Base-by-base conservation (phyloP, 805 yeast species). In the Pichia scutulata region DNA sequence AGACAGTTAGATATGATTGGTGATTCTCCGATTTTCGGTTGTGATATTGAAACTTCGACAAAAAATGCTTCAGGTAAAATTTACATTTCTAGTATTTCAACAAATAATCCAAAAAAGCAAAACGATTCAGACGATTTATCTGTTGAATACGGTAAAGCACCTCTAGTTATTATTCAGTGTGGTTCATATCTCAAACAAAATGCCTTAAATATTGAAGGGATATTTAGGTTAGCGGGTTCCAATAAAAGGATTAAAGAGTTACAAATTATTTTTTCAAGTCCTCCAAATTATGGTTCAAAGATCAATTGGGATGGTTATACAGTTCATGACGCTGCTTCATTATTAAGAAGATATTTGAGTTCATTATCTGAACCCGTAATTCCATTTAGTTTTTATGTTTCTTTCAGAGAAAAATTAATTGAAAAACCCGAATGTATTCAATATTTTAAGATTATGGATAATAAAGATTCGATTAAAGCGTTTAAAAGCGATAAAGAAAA, bases 271-370 rank as follows among this genome's bases (percentile, higher is more conserved):
- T 93, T 93, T 70, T 87, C 90, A 49, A 70, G 86, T 2, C 89
- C 97, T 2, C 98, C 99, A 0, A 81, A 80, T 52, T 93, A 85
- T 64, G 99, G 99, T 18, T 79, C 89, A 46, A 85, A 84, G 57
- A 75, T 90, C 43, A 79, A 78, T 57, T 93, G 98, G 99, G 89
- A 87, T 45, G 92, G 95, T 0, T 93, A 81, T 68, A 88, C 89
- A 0, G 97, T 92, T 13, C 99, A 93, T 69, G 99, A 93, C 67
- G 97, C 97, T 1, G 96, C 98, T 2, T 86, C 93, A 19, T 73
- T 93, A 22, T 76, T 93, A 51, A 77, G 98, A 63, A 74, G 99
- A 50, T 93, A 79, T 64, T 73, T 93, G 54, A 89, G 89, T 61
- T 82, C 89, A 43, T 75, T 93, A 50, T 95, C 96, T 1, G 98